These are phyloP conservation scores for Diaporthe vexans DNA, from an alignment of 2,329 filamentous ascomycete genomes.

Conservation along the genomic window DNA sequence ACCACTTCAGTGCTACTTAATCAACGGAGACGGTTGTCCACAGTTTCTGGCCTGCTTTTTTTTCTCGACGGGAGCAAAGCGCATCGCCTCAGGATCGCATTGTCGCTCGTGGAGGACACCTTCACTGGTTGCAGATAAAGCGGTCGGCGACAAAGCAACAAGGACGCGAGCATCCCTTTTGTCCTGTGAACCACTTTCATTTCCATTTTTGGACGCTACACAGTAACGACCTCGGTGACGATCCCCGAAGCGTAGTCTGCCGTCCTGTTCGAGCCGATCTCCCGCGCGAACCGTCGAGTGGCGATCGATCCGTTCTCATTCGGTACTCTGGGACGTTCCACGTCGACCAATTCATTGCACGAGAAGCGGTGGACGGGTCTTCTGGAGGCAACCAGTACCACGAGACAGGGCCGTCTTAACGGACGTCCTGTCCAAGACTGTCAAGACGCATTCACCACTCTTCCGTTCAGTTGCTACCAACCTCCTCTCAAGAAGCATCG, in stretches of 20 bases:
- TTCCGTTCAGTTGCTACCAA: constrained; percentile 71
- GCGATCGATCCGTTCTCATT: background rate
- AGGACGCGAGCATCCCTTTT: constrained; percentile 31
- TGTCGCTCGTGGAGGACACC: constrained; percentile 39
- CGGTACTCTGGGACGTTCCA: background rate
- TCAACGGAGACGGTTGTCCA: constrained; percentile 34
- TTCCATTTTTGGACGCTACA: background rate
- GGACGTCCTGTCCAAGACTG: constrained; percentile 55
- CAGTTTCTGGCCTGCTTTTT: constrained; percentile 39
- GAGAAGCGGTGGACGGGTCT: background rate
- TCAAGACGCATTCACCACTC: constrained; percentile 80
- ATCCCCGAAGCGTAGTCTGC: background rate
- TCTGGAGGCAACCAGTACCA: background rate
- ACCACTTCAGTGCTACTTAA: constrained; percentile 19
- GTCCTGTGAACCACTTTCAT: background rate
- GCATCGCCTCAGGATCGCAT: constrained; percentile 35
- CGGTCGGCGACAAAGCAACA: constrained; percentile 41
- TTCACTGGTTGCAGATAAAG: constrained; percentile 41
- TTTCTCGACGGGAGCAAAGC: constrained; percentile 38
- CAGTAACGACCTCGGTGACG: background rate
- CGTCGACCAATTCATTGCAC: background rate
- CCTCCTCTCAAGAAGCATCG: constrained; percentile 54
- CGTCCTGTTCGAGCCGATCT: background rate
- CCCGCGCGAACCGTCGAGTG: background rate
- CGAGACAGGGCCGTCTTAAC: constrained; percentile 21